These are phyloP conservation scores for Penicillium nucicola DNA, from an alignment of 495 filamentous ascomycete species.

Conservation along the genomic window DNA sequence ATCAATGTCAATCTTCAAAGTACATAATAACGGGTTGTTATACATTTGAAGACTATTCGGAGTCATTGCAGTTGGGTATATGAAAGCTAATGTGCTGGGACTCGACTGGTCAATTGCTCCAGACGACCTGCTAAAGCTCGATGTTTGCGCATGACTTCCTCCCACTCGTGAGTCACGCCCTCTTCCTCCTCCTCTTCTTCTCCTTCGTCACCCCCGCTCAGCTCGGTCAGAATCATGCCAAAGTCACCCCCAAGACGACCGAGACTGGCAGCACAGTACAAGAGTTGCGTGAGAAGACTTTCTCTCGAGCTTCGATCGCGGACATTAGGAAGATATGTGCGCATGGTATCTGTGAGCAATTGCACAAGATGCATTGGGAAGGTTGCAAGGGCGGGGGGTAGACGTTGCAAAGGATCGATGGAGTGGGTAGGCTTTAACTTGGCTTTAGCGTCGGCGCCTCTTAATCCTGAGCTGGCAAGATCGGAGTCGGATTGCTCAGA, in stretches of 20 bases:
- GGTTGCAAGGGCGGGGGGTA: conserved; percentile 75
- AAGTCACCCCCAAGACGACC: conserved; percentile 92
- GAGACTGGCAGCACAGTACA: conserved; percentile 93
- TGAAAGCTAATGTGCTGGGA: conserved; percentile 16
- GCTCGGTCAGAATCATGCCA: conserved; percentile 74
- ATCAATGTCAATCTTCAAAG: no score
- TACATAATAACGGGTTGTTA: neutral
- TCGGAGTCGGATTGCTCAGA: conserved; percentile 42
- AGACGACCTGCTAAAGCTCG: conserved; percentile 79
- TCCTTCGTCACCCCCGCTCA: conserved; percentile 54
- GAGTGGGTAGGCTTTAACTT: conserved; percentile 19
- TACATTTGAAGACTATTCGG: neutral
- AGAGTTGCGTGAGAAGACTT: conserved; percentile 86
- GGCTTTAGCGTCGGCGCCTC: conserved; percentile 29
- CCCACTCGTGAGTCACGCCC: conserved; percentile 67
- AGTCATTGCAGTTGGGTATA: neutral
- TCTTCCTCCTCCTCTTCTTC: conserved; percentile 50
- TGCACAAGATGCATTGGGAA: conserved; percentile 85
- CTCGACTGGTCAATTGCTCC: conserved; percentile 65
- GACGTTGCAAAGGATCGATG: conserved; percentile 59
- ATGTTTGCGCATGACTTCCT: conserved; percentile 87
- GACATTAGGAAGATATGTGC: conserved; percentile 78
- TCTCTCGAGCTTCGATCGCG: conserved; percentile 75
- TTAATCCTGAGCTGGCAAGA: conserved; percentile 28
- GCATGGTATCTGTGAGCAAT: conserved; percentile 74